phyloP scores from a whole-genome alignment of 495 filamentous ascomycete genomes.

The Poronia punctata region DNA sequence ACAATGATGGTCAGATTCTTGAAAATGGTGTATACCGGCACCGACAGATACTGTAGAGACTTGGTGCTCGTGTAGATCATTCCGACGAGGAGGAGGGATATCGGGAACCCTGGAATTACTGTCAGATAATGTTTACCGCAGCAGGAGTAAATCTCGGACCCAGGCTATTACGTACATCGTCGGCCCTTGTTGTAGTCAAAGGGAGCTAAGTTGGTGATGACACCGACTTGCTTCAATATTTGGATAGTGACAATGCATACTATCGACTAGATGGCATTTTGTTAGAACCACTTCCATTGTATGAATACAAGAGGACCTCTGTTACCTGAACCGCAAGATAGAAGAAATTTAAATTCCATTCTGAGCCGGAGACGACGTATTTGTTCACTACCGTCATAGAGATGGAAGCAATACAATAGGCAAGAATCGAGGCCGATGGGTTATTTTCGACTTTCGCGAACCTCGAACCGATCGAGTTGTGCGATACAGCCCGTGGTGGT shows the following conservation, averaged over 20 bases:
- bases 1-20: constrained; percentile 99
- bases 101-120: constrained; percentile 74
- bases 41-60: constrained; percentile 91
- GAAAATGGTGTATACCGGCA: constrained; percentile 99
- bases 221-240: constrained; percentile 68
- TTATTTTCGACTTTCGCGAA: constrained; percentile 55
- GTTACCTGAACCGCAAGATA: constrained; percentile 85
- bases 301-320: constrained; percentile 5
- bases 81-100: constrained; percentile 91
- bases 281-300: constrained; percentile 15
- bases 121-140: constrained; percentile 17
- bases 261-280: constrained; percentile 54
- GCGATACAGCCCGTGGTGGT: constrained; percentile 16
- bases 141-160: constrained; percentile 1
- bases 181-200: constrained; percentile 86
- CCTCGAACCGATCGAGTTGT: constrained; percentile 10
- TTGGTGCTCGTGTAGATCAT: constrained; percentile 99
- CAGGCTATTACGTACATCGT: constrained; percentile 61
- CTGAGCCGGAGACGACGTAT: constrained; percentile 83
- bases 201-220: constrained; percentile 78
- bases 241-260: constrained; percentile 90
- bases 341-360: constrained; percentile 97
- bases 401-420: constrained; percentile 92
- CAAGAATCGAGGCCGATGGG: constrained; percentile 71
- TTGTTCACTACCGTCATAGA: constrained; percentile 99